Evolutionary conservation across 768 basidiomycete species (phyloP), one percentile per base, ranked within the genome.

Genomic region (Pulveroboletus sp.): DNA sequence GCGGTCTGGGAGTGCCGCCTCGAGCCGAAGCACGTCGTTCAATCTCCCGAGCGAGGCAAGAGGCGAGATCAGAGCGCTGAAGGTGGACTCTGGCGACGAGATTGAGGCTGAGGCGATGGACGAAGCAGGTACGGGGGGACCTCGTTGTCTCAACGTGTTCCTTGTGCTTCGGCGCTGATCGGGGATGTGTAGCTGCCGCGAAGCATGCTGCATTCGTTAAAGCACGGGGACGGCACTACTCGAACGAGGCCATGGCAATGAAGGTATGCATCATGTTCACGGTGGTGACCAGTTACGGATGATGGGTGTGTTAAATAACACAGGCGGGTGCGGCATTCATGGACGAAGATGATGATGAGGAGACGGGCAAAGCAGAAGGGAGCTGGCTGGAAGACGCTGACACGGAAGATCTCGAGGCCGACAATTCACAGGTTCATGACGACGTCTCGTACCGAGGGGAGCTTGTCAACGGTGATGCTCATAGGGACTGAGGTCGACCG

Each of bases 221-320:
- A 56, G 89, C 89, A 21, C 78, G 90, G 21, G 87, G 86, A 47
- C 76, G 87, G 48, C 91, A 93, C 61, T 93, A 93, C 59, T 91
- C 89, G 6, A 92, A 93, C 44, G 91, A 93, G 64, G 91, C 88
- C 1, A 87, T 92, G 64, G 91, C 89, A 15, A 92, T 93, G 91
- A 92, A 92, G 82, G 89, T 86, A 68, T 40, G 67, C 42, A 26
- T 15, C 4, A 50, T n/a, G 27, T 11, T 31, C 35, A 41, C 35
- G 5, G 8, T 5, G 36, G 14, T 35, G 43, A 14, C 14, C 0
- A 3, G 26, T 2, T 27, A 24, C 28, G 0, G 43, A 6, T 30
- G 39, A 56, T 41, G 21, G 10, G 6, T 24, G 24, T 50, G 56
- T 37, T 51, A 51, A 58, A 41, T 38, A 8, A 44, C 7, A 55